Evolutionary conservation across 2,329 filamentous ascomycete genomes (phyloP), one percentile per base, ranked within the genome.

Genomic region (Colletotrichum sp.): DNA sequence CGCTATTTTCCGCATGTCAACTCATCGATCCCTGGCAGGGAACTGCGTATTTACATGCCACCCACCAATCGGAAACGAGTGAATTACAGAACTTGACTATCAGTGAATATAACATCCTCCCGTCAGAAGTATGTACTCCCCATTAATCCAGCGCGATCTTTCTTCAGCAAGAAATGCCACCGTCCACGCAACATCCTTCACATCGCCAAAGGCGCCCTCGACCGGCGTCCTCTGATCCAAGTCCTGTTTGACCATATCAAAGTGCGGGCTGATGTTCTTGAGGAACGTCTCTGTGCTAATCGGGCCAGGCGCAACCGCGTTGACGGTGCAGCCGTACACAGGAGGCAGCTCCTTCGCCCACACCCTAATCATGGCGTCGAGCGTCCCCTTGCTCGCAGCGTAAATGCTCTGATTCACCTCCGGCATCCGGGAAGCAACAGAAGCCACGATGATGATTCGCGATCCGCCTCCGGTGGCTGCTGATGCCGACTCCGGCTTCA

Each of bases 401-500:
- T 39, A 39, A 0, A 39, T 18, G 36, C 14, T 18, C 14, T 39
- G 36, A 5, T 39, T 39, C 36, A 39, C 36, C 36, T 39, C 36
- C 36, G 36, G 36, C 36, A 39, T 39, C 36, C 36, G 36, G 2
- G 36, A 39, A 4, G 36, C 36, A 4, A 39, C 36, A 1, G 36
- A 39, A 1, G 36, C 36, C 7, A 39, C 36, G 0, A 39, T 39
- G 0, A 39, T 39, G 0, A 39, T 39, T 0, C 36, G 36, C 0
- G 36, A 39, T 18, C 36, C 36, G 36, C 36, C 36, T 18, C 36
- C 36, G 7, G 7, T 18, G 1, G 36, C 36, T 14, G 36, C 14
- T 18, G 36, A 0, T 39, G 36, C 2, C 0, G 36, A 18, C 0
- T 0, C 0, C 2, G 36, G 16, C 14, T 4, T 9, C 14, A 0